A percentile compares a stretch with the other conserved stretches of the same genome.
Conservation (phyloP, 768 basidiomycete species). For the Psilocybe subaeruginosa region DNA sequence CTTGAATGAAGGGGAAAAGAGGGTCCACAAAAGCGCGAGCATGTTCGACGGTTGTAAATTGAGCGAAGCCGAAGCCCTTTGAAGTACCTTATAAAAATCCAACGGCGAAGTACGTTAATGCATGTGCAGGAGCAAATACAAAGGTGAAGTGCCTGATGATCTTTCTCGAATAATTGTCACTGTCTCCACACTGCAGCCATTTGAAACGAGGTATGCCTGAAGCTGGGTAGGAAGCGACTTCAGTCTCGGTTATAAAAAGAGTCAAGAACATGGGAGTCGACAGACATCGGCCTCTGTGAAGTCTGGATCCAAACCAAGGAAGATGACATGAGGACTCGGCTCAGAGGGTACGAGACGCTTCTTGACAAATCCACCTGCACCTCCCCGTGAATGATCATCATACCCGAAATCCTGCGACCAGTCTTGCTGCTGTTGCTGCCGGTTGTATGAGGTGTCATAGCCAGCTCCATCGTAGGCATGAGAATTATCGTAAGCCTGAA, state of each 20-base stretch:
- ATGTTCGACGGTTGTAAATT: slow-evolving; percentile 84
- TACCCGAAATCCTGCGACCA: slow-evolving; percentile 50
- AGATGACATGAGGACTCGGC: slow-evolving; percentile 92
- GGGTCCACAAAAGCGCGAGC: slow-evolving; percentile 92
- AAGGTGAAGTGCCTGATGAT: slow-evolving; percentile 93
- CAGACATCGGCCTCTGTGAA: slow-evolving; percentile 93
- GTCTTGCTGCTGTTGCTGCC: slow-evolving; percentile 41
- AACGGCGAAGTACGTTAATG: slow-evolving; percentile 76
- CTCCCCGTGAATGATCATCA: slow-evolving; percentile 53
- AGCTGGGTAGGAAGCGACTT: slow-evolving; percentile 59
- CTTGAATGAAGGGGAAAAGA: slow-evolving; percentile 87
- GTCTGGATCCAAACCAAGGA: slow-evolving; percentile 90
- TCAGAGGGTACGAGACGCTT: slow-evolving; percentile 84
- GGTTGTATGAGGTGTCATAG: slow-evolving; percentile 27
- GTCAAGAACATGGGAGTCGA: slow-evolving; percentile 40
- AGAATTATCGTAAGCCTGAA: slow-evolving; percentile 54
- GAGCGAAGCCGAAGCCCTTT: slow-evolving; percentile 97
- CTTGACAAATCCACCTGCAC: slow-evolving; percentile 52
- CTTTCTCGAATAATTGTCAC: slow-evolving; percentile 97
- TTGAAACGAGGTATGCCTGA: slow-evolving; percentile 72
- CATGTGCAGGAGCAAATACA: slow-evolving; percentile 66
- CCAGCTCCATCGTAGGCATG: slow-evolving; percentile 26
- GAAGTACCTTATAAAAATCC: slow-evolving; percentile 82
- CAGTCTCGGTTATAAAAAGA: slow-evolving; percentile 33
- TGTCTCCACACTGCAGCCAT: slow-evolving; percentile 79